Percentiles rank a stretch among this genome's conserved stretches.
These are phyloP conservation scores for Geotrichum cucujoidarum DNA, from an alignment of 1,139 yeast genomes.

Conservation along the genomic window DNA sequence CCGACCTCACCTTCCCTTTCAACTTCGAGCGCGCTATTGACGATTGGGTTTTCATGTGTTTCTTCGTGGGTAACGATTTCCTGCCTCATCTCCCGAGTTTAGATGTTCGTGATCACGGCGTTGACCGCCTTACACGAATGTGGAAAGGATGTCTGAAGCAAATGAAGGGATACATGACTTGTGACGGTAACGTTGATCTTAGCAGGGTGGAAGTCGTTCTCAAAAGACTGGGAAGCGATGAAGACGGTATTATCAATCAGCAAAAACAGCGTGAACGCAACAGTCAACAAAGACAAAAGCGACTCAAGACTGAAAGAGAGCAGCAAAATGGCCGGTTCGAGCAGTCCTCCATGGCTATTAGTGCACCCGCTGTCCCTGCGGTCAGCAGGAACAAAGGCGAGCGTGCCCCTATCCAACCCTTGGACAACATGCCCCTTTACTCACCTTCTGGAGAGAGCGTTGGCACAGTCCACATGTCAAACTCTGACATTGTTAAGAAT, in stretches of 20 bases:
- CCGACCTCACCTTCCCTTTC: conserved; percentile 65
- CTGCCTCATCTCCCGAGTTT: conserved; percentile 92
- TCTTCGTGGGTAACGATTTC: conserved; percentile 97
- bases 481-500: conserved; percentile 67
- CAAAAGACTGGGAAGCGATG: conserved; percentile 62
- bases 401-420: conserved; percentile 68
- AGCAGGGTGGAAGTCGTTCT: conserved; percentile 71
- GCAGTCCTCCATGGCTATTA: conserved; percentile 6
- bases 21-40: conserved; percentile 94
- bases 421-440: conserved; percentile 70
- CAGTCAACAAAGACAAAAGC: conserved; percentile 47
- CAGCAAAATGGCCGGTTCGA: conserved; percentile 12
- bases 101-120: conserved; percentile 92
- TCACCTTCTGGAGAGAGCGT: conserved; percentile 64
- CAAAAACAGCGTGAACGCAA: conserved; percentile 51
- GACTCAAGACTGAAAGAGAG: conserved; percentile 46
- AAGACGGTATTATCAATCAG: conserved; percentile 69
- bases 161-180: conserved; percentile 73
- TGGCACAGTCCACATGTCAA: conserved; percentile 62
- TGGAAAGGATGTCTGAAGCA: conserved; percentile 74
- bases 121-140: conserved; percentile 69
- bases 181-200: conserved; percentile 79
- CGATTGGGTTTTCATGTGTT: conserved; percentile 99
- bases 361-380: conserved; percentile 21
- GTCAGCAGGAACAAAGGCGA: conserved; percentile 44